Base-by-base conservation (phyloP, 2,329 filamentous ascomycete genomes). In the Paradendryphiella salina region DNA sequence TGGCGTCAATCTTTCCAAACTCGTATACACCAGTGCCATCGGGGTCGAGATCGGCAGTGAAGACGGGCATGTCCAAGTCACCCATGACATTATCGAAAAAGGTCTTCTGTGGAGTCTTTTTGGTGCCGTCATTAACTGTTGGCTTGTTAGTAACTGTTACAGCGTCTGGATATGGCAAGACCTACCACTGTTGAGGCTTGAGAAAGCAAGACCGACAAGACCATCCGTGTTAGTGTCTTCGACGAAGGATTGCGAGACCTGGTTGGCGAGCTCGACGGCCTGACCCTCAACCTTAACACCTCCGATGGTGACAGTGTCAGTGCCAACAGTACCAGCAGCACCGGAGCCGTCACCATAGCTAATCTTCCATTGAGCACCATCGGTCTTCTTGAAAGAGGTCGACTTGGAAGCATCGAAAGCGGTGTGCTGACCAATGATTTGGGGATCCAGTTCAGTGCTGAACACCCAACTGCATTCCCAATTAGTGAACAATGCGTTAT, bases 21-120 rank as follows among this genome's bases (percentile, higher is more conserved):
- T 90, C 85, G 74, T 90, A 92, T 23, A 81, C 79, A 37, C 88
- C 88, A 2, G 78, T 75, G 13, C 77, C 76, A 51, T 80, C 77
- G 57, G 82, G 79, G 64, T 83, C 82, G 36, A 93, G 77, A 53
- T 87, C 81, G 18, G 85, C 87, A 0, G 87, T 89, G 73, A 92
- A 88, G 33, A 92, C 74, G 0, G 87, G 86, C 70, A 82, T 73
- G 20, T 82, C 79, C 18, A 90, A 81, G 14, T 76, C 71, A n/a
- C 71, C 57, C 70, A 82, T 81, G 59, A 87, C 76, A 67, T 88
- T 90, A 64, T 88, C 85, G 67, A 90, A 89, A 71, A 89, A 90
- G 9, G 87, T 90, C 73, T 85, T 85, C 59, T 88, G 85, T 56
- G 78, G 75, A 13, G 77, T 74, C 0, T 86, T 86, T 65, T 79